Base-by-base conservation (phyloP, 1,139 yeast genomes). In the Chernovozyma aurita region DNA sequence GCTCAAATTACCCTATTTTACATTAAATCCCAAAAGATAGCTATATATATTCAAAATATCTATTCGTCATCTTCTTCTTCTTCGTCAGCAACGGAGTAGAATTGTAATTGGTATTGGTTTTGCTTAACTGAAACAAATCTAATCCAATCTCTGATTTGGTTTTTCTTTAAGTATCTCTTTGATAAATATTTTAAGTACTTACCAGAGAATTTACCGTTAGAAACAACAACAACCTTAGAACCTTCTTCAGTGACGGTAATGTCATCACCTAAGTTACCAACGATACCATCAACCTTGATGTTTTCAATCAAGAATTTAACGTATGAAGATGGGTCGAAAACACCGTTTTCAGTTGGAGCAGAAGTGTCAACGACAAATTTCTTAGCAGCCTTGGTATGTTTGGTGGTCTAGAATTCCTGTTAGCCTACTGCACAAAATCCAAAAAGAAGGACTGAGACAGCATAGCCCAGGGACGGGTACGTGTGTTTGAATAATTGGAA, bases 81-180 rank as follows among this genome's bases (percentile, higher is more conserved):
- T 60, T 86, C 92, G 58, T 73, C 81, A 64, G 94, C 92, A 71
- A 92, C 94, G 73, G 95, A 88, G 96, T 87, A 94, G 96, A 92
- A 94, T 75, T 94, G 90, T 78, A 94, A 85, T 73, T 86, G 87
- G 87, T 92, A 94, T 70, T 80, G 83, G 84, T 92, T 88, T 74
- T 86, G 87, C 78, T 88, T 84, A 65, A 85, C 81, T 55, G 98
- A 85, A 57, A 92, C 96, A 65, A 94, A 92, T 83, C 98, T 94
- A 75, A 94, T 88, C 98, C 98, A 92, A 80, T 92, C 98, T 80
- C 94, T 85, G 78, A 90, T 85, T 76, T 86, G 95, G 94, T 88
- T 87, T 87, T 92, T 92, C 95, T 92, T 92, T 75, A 92, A 86
- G 94, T 87, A 92, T 82, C 95, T 90, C 88, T 92, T 92, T 65